A percentile compares a stretch with the other conserved stretches of the same genome.
Evolutionary conservation across 192 early-diverging fungal species (phyloP).

Genomic region (Coemansia asiatica): DNA sequence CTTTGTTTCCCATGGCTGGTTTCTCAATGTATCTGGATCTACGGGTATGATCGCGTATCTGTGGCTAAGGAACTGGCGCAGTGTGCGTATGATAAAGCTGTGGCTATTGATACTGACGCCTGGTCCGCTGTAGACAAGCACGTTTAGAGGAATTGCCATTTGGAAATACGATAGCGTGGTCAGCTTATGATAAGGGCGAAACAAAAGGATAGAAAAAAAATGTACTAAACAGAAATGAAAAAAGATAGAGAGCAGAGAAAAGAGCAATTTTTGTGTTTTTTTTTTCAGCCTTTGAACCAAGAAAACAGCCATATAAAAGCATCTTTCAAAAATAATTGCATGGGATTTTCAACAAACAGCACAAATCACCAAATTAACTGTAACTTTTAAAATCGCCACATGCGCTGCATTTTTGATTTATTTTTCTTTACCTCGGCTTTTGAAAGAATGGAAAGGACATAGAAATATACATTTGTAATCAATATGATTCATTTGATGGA

Average conservation of each 20-base stretch:
- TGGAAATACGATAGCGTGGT: neutral
- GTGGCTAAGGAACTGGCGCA: slow-evolving; percentile 74
- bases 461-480: too few relatives aligned
- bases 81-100: slow-evolving; percentile 55
- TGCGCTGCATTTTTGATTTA: neutral
- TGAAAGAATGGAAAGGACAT: neutral
- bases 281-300: too few relatives aligned
- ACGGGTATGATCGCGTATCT: slow-evolving; percentile 89
- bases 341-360: neutral
- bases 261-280: neutral
- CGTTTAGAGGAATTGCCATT: slow-evolving; percentile 31
- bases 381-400: neutral
- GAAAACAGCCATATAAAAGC: too few relatives aligned
- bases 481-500: too few relatives aligned
- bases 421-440: neutral
- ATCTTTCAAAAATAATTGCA: slow-evolving; percentile 64
- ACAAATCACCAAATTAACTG: neutral
- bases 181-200: neutral
- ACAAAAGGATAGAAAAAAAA: neutral
- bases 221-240: neutral
- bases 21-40: slow-evolving; percentile 64
- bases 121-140: slow-evolving; percentile 54
- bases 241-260: neutral
- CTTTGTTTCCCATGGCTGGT: slow-evolving; percentile 87
- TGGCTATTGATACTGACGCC: slow-evolving; percentile 41